phyloP scores from a whole-genome alignment of 805 yeast species.

The Candida nanaspora region DNA sequence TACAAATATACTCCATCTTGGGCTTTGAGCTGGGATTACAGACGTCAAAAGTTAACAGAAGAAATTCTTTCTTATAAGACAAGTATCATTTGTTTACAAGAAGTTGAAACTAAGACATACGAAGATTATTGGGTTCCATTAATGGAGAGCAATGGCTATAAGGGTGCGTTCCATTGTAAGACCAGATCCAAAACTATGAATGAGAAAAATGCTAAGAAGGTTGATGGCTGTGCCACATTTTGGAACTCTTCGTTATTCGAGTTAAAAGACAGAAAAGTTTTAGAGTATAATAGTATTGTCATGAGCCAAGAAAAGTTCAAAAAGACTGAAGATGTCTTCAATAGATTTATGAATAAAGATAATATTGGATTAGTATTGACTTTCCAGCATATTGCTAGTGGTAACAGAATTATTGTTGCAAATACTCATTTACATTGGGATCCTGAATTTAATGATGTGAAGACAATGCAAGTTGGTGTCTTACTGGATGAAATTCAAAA shows the following conservation, averaged over 20 bases:
- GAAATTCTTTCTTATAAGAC: slow-evolving; percentile 61
- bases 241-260: slow-evolving; percentile 64
- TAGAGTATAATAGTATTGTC: slow-evolving; percentile 80
- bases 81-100: slow-evolving; percentile 89
- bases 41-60: slow-evolving; percentile 67
- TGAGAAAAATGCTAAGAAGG: slow-evolving; percentile 74
- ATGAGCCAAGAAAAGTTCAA: slow-evolving; percentile 80
- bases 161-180: slow-evolving; percentile 77
- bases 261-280: slow-evolving; percentile 58
- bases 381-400: slow-evolving; percentile 66
- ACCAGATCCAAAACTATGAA: slow-evolving; percentile 89
- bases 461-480: slow-evolving; percentile 91
- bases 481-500: slow-evolving; percentile 80
- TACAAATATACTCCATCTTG: slow-evolving; percentile 94
- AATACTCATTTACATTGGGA: slow-evolving; percentile 99
- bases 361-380: slow-evolving; percentile 77
- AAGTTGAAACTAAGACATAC: slow-evolving; percentile 81
- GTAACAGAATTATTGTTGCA: slow-evolving; percentile 65
- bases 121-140: slow-evolving; percentile 83
- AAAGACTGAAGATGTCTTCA: slow-evolving; percentile 89
- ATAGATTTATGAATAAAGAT: slow-evolving; percentile 94
- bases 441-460: slow-evolving; percentile 93
- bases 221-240: slow-evolving; percentile 98
- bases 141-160: slow-evolving; percentile 68
- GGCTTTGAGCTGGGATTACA: slow-evolving; percentile 93